These are phyloP conservation scores for Maudiozyma serrabonitensis DNA, from an alignment of 805 yeast genomes.

Conservation along the genomic window DNA sequence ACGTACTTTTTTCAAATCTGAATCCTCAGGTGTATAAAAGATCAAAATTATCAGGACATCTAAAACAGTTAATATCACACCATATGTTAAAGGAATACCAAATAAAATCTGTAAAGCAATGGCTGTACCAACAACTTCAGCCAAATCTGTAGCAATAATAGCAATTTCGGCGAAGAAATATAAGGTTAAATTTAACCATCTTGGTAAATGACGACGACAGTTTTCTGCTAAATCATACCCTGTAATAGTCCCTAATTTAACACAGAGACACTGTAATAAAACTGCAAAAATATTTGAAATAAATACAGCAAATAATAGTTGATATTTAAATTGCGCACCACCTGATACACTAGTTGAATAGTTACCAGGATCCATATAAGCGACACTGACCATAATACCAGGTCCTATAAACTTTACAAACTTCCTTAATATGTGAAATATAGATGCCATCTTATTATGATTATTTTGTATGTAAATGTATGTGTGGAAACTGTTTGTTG, in stretches of 20 bases:
- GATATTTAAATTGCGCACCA: constrained; percentile 74
- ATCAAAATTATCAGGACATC: constrained; percentile 73
- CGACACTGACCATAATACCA: constrained; percentile 90
- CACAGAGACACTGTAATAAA: constrained; percentile 75
- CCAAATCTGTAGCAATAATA: constrained; percentile 84
- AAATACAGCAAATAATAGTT: constrained; percentile 68
- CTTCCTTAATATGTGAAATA: constrained; percentile 25
- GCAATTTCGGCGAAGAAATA: constrained; percentile 76
- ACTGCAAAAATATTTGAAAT: constrained; percentile 81
- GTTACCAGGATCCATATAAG: constrained; percentile 97
- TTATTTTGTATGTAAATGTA: not conserved
- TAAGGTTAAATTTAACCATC: constrained; percentile 43
- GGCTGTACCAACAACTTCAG: constrained; percentile 92
- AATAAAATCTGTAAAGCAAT: constrained; percentile 72
- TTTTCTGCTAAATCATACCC: constrained; percentile 86
- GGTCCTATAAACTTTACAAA: constrained; percentile 75
- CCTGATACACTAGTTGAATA: constrained; percentile 92
- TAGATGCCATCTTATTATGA: not conserved
- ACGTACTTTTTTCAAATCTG: constrained; percentile 64
- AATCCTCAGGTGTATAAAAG: constrained; percentile 69
- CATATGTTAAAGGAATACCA: constrained; percentile 59
- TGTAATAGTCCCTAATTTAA: constrained; percentile 85
- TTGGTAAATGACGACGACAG: constrained; percentile 69
- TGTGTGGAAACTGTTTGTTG: not conserved
- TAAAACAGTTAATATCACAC: constrained; percentile 69